Base-by-base conservation (phyloP, 768 basidiomycete genomes). In the Suillus weaverae region DNA sequence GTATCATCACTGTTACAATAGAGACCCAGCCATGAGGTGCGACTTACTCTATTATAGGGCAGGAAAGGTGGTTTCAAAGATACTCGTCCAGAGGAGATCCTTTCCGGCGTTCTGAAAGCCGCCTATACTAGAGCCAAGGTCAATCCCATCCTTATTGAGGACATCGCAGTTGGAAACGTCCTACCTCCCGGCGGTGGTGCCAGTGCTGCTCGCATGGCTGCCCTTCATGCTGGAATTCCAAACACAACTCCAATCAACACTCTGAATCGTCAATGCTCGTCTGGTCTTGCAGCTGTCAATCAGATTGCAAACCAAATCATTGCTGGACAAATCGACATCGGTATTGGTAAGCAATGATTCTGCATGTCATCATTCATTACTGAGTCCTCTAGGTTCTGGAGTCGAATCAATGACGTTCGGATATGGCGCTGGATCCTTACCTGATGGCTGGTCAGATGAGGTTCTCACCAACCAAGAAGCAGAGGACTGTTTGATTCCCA, bases 11-110 rank as follows among this genome's bases (percentile, higher is more conserved):
- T 82, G 72, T 63, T 39, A 38, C 60, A 43, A 53, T 30, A 56
- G 30, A 38, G 26, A 36, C 20, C 30, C n/a, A 39, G 35, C 20
- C 26, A 18, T 18, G 50, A 50, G 36, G 22, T 38, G 11, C 30
- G 36, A 35, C 59, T 69, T 60, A 60, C 53, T 56, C 51, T 35
- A 26, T 63, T 18, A 22, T 68, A 93, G 91, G 86, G 86, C 32
- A 88, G 83, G 73, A 95, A 94, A 72, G 95, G 95, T 62, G 92
- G 90, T 16, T 95, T 95, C 85, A 94, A 94, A 77, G 92, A 96
- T 78, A 95, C 92, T 41, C 84, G 86, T 60, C 90, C 92, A 6
- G 94, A 95, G 66, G 87, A 92, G 67, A 82, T 93, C 70, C 85
- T 96, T 63, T 87, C 90, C 3, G 88, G 86, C 60, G 86, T 92